Evolutionary conservation across 768 basidiomycete genomes (phyloP).

Genomic region (Clitopilus hobsonii): DNA sequence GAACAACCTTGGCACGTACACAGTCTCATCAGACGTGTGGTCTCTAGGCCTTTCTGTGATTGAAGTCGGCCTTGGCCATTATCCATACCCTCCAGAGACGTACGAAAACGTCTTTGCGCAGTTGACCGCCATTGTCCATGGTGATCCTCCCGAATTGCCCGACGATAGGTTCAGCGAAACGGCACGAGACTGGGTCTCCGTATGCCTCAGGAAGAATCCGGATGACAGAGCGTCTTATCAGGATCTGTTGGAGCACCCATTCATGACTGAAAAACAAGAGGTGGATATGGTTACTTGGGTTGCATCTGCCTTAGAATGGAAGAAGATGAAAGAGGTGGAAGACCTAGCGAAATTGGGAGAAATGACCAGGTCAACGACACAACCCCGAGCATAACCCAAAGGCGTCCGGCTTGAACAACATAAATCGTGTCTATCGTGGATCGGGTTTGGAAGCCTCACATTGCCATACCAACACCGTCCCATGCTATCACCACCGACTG

Average conservation of each 20-base stretch:
- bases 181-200: slow-evolving; percentile 79
- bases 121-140: slow-evolving; percentile 91
- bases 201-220: slow-evolving; percentile 80
- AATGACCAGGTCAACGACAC: slow-evolving; percentile 1
- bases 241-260: slow-evolving; percentile 79
- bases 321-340: slow-evolving; percentile 9
- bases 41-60: slow-evolving; percentile 92
- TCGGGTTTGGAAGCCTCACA: background rate
- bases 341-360: slow-evolving; percentile 5
- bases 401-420: background rate
- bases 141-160: slow-evolving; percentile 85
- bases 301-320: slow-evolving; percentile 36
- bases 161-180: slow-evolving; percentile 57
- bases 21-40: slow-evolving; percentile 97
- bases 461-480: background rate
- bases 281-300: slow-evolving; percentile 92
- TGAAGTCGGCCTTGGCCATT: slow-evolving; percentile 84
- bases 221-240: slow-evolving; percentile 76
- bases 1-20: slow-evolving; percentile 83
- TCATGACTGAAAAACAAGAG: slow-evolving; percentile 55
- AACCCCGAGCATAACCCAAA: background rate
- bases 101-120: slow-evolving; percentile 98
- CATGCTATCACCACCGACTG: background rate
- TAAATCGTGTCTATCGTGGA: background rate
- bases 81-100: slow-evolving; percentile 97